Base-by-base conservation (phyloP, 1,139 yeast species). In the Taphrina pruni region DNA sequence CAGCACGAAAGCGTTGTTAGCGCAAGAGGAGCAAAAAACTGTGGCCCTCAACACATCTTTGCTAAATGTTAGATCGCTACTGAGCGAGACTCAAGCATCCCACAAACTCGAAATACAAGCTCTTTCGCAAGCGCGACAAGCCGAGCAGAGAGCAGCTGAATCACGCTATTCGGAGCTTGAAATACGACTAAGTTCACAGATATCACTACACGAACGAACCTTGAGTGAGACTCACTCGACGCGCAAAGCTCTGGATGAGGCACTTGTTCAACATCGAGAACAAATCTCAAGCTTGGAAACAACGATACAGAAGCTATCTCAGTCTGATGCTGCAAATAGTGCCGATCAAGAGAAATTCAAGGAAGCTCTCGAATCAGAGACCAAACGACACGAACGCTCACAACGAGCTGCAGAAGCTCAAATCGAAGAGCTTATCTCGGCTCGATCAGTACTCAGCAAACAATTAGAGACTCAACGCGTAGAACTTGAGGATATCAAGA, bases 321-420 rank as follows among this genome's bases (percentile, higher is more conserved):
- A 55, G 38, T 20, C 54, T 41, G 68, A 64, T 17, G 61, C 26
- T 14, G 45, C 61, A 21, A 64, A 26, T 6, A 55, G 51, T 48
- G 46, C 35, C 41, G 61, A 64, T 20, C 60, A 48, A 8, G 26
- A 26, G 32, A 51, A 26, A 11, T 55, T 68, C 65, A 55, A 56
- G 50, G 70, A 68, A 11, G 60, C 54, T 6, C 45, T 68, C 20
- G 54, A 62, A 12, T 21, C 45, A 21, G 65, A 68, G 48, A 35
- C 55, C 20, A 45, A n/a, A 21, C 45, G 68, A 8, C 68, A 68
- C 20, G 68, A 68, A 50, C 38, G 45, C 11, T 38, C 46, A 9
- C 52, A 64, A 39, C 57, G 48, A 39, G 41, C 36, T 6, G 54
- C 36, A 21, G 54, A 50, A 26, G 11, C 54, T 21, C 67, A 56